A percentile compares a stretch with the other conserved stretches of the same genome.
phyloP scores from a whole-genome alignment of 192 early-diverging fungal species.

The Coemansia sp. region DNA sequence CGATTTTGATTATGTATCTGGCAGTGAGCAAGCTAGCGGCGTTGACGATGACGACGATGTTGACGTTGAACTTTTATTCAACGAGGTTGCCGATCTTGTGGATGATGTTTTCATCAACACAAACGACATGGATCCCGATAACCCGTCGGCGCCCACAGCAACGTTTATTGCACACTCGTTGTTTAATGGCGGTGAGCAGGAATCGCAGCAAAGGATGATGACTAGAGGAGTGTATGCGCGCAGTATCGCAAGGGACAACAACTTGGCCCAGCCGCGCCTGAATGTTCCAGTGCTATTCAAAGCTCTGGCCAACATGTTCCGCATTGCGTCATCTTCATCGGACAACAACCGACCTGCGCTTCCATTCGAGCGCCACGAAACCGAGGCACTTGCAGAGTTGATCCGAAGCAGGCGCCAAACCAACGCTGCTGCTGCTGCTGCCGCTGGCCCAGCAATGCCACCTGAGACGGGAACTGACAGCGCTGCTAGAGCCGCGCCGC shows the following conservation, averaged over 20 bases:
- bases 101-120: slow-evolving; percentile 30
- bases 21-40: slow-evolving; percentile 18
- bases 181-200: slow-evolving; percentile 4
- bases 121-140: slow-evolving; percentile 17
- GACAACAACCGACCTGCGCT: slow-evolving; percentile 9
- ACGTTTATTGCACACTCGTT: slow-evolving; percentile 44
- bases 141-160: slow-evolving; percentile 29
- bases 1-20: slow-evolving; percentile 34
- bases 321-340: background rate
- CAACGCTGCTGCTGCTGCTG: background rate
- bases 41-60: slow-evolving; percentile 10
- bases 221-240: slow-evolving; percentile 41
- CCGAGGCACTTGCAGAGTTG: slow-evolving; percentile 34
- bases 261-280: background rate
- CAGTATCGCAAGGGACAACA: background rate
- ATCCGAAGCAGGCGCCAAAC: slow-evolving; percentile 39
- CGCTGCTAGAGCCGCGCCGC: background rate
- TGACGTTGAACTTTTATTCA: background rate
- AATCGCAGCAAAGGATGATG: slow-evolving; percentile 12
- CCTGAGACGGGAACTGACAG: background rate
- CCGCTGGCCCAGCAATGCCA: background rate
- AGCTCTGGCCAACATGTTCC: slow-evolving; percentile 1
- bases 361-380: slow-evolving; percentile 33
- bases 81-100: slow-evolving; percentile 31
- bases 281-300: background rate